These are phyloP conservation scores for Rosa rugosa DNA, from an alignment of 306 rosid species.

Conservation along the genomic window DNA sequence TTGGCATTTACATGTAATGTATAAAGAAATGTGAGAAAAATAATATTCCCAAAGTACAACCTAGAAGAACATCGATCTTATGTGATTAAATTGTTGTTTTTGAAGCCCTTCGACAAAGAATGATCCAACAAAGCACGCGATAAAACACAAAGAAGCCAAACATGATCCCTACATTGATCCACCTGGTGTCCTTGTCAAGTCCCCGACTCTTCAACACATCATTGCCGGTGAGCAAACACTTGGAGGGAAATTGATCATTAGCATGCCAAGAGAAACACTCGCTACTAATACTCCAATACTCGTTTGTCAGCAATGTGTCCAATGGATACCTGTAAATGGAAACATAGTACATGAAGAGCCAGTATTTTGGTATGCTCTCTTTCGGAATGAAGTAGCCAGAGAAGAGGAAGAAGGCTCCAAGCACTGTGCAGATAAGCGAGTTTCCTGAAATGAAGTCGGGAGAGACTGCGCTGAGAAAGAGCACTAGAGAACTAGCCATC, in stretches of 20 bases:
- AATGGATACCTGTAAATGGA: conserved; percentile 86
- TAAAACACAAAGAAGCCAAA: conserved; percentile 67
- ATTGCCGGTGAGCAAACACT: conserved; percentile 50
- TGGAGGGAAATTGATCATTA: neutral
- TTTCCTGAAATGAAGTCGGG: conserved; percentile 93
- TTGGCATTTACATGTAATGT: neutral
- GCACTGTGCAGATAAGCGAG: conserved; percentile 77
- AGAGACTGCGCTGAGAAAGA: conserved; percentile 76
- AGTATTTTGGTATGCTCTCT: conserved; percentile 75
- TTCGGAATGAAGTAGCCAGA: conserved; percentile 94
- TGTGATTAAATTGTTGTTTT: conserved; percentile 45
- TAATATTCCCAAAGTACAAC: neutral
- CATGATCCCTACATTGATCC: conserved; percentile 79
- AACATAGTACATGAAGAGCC: conserved; percentile 95
- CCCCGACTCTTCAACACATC: conserved; percentile 81
- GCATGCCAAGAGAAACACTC: conserved; percentile 44
- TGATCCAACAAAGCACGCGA: conserved; percentile 74
- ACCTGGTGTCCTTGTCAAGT: conserved; percentile 66
- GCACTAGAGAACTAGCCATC: conserved; percentile 88
- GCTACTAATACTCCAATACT: conserved; percentile 58
- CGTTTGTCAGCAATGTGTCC: conserved; percentile 75
- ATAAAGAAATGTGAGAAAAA: neutral
- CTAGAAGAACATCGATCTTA: neutral
- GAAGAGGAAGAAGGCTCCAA: conserved; percentile 85
- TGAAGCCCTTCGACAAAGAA: conserved; percentile 69